Percentiles rank a stretch among this genome's conserved stretches.
Evolutionary conservation across 2,329 filamentous ascomycete species (phyloP).

Genomic region (Drechslerella stenobrocha): DNA sequence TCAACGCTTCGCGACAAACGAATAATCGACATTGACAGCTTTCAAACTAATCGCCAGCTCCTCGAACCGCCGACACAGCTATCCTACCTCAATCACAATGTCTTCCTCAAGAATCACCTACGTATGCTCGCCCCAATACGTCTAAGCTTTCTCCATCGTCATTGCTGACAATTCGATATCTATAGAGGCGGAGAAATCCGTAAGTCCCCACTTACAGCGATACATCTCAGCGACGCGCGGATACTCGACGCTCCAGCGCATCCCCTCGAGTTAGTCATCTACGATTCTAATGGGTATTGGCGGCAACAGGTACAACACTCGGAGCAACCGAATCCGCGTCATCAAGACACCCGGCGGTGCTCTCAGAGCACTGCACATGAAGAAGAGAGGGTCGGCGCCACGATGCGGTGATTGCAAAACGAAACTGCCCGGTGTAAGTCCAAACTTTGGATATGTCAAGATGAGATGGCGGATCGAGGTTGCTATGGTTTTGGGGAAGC

Average conservation of each 20-base stretch:
- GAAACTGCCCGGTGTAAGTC: slow-evolving; percentile 97
- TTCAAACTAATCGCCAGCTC: slow-evolving; percentile 27
- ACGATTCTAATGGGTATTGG: slow-evolving; percentile 27
- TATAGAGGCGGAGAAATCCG: slow-evolving; percentile 62
- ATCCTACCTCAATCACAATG: slow-evolving; percentile 59
- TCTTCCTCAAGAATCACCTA: slow-evolving; percentile 63
- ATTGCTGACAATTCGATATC: slow-evolving; percentile 54
- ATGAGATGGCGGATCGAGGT: neutral
- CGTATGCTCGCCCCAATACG: slow-evolving; percentile 59
- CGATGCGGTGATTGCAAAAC: slow-evolving; percentile 99
- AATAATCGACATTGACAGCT: slow-evolving; percentile 40
- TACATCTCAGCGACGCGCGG: slow-evolving; percentile 12
- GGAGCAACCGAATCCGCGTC: slow-evolving; percentile 93
- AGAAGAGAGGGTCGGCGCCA: slow-evolving; percentile 97
- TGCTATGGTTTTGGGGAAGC: slow-evolving; percentile 24
- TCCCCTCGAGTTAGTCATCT: slow-evolving; percentile 31
- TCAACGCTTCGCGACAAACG: slow-evolving; percentile 32
- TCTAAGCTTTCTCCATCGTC: slow-evolving; percentile 23
- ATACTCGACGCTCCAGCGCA: slow-evolving; percentile 6
- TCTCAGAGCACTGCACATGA: slow-evolving; percentile 96
- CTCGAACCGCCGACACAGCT: slow-evolving; percentile 19
- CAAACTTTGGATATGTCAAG: slow-evolving; percentile 13
- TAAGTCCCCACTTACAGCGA: slow-evolving; percentile 53
- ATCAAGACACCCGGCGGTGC: slow-evolving; percentile 96
- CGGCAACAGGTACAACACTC: slow-evolving; percentile 83